These are phyloP conservation scores for Lophium mytilinum DNA, from an alignment of 495 filamentous ascomycete genomes.

Conservation along the genomic window DNA sequence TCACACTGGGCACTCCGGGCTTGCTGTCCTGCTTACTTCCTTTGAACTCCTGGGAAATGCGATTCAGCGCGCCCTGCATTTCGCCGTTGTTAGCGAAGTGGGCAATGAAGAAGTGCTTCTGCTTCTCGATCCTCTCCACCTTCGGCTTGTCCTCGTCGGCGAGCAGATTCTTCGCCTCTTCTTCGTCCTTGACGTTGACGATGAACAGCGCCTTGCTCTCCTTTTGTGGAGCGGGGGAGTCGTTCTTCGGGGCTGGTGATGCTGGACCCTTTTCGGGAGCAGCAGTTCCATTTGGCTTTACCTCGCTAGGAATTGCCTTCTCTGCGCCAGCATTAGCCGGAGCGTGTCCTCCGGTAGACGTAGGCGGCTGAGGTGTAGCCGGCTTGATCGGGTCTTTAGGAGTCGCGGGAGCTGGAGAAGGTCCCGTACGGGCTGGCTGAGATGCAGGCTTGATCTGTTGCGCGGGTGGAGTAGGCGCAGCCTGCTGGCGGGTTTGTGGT, in stretches of 20 bases:
- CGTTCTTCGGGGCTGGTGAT: slow-evolving; percentile 22
- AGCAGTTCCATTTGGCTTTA: slow-evolving; percentile 35
- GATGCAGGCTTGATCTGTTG: slow-evolving; percentile 43
- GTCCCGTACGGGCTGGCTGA: slow-evolving; percentile 32
- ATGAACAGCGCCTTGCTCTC: slow-evolving; percentile 76
- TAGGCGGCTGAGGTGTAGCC: slow-evolving; percentile 44
- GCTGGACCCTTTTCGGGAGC: slow-evolving; percentile 19
- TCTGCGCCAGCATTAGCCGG: slow-evolving; percentile 32
- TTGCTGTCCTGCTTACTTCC: slow-evolving; percentile 43
- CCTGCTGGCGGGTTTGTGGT: slow-evolving; percentile 33
- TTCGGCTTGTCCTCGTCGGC: slow-evolving; percentile 71
- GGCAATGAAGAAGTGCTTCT: slow-evolving; percentile 66
- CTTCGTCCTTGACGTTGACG: slow-evolving; percentile 64
- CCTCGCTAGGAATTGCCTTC: slow-evolving; percentile 28
- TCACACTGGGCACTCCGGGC: slow-evolving; percentile 57
- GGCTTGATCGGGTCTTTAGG: slow-evolving; percentile 42
- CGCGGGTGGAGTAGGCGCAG: slow-evolving; percentile 33
- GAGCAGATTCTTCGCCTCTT: slow-evolving; percentile 72
- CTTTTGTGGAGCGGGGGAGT: slow-evolving; percentile 27
- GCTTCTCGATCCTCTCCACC: slow-evolving; percentile 69
- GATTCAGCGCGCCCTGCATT: slow-evolving; percentile 64
- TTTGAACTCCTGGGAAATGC: slow-evolving; percentile 65
- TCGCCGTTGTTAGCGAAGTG: slow-evolving; percentile 72
- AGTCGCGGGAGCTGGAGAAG: slow-evolving; percentile 45
- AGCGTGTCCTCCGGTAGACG: slow-evolving; percentile 27